Base-by-base conservation (phyloP, 2,329 filamentous ascomycete species). In the Colletotrichum ledebouriae region DNA sequence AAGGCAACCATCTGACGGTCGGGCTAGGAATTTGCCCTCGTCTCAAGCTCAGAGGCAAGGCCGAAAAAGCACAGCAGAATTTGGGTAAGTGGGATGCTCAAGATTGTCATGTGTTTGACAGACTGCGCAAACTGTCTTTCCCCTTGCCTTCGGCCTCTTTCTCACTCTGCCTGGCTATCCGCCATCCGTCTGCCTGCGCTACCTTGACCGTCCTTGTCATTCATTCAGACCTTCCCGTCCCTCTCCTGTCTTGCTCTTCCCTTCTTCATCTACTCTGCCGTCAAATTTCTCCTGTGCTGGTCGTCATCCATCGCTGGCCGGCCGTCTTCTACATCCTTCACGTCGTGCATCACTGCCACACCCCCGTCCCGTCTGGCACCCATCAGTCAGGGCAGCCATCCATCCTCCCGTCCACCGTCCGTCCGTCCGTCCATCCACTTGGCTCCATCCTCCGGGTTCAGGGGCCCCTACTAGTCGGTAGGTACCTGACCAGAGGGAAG, bases 191-290 rank as follows among this genome's bases (percentile, higher is more conserved):
- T 46, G 55, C 55, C 39, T 58, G 55, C 22, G 52, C 17, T 55
- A 15, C 52, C 7, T 17, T 55, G 34, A 33, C 15, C 49, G 17
- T 52, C 15, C 52, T 39, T 20, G 52, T 34, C 22, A 17, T 55
- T 55, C 33, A 55, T 15, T 41, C 42, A 17, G n/a, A 46, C 17
- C 42, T 20, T 9, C 42, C 15, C 70, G 52, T 62, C 60, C 53
- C 55, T 72, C 72, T 72, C 71, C 70, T 72, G 72, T 71, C 70
- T 72, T 73, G 72, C 70, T 71, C 70, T 70, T 71, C 71, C 74
- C 70, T 73, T 55, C 52, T 25, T 55, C 49, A 52, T 11, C 49
- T 22, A 39, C 52, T 55, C 52, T 29, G 34, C 52, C 34, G 15
- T 55, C 52, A 13, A 22, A 41, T 37, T n/a, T 22, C 9, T 55